Evolutionary conservation across 129 eudicot genomes (phyloP).

Genomic region (Cynara cardunculus): DNA sequence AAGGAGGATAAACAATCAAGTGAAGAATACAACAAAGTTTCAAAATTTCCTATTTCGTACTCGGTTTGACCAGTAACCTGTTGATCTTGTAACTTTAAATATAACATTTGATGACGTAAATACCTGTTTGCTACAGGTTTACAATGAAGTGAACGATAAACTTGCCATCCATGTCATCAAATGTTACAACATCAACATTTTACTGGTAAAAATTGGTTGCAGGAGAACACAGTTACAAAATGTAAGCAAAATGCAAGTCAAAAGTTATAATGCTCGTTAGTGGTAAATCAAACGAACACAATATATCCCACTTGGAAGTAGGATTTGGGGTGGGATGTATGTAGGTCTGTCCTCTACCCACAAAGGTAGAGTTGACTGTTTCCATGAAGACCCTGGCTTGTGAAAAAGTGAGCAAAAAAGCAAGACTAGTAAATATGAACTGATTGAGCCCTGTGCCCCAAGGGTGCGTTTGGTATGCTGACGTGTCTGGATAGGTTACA

Average conservation of each 20-base stretch:
- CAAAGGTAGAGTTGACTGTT: not conserved
- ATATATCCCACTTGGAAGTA: not conserved
- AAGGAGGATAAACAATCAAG: slow-evolving; percentile 2
- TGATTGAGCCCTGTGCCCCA: too few relatives aligned
- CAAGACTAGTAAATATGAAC: not conserved
- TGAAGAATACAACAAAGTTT: not conserved
- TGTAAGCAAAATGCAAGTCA: too few relatives aligned
- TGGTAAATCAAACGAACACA: not conserved
- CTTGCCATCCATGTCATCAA: not conserved
- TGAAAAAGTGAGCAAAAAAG: not conserved
- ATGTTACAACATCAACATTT: not conserved
- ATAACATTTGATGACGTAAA: not conserved
- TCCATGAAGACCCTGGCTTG: too few relatives aligned
- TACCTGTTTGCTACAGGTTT: too few relatives aligned
- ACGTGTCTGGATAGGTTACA: too few relatives aligned
- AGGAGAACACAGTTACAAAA: not conserved
- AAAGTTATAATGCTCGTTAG: not conserved
- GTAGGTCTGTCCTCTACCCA: not conserved
- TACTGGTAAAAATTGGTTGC: not conserved
- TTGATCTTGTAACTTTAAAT: not conserved
- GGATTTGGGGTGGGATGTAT: not conserved
- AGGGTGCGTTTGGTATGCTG: too few relatives aligned
- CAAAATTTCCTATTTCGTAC: not conserved
- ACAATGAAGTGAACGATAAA: not conserved
- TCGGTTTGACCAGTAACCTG: not conserved